A percentile compares a stretch with the other conserved stretches of the same genome.
Conservation (phyloP, 179 eudicot species). For the Nepenthes alata region DNA sequence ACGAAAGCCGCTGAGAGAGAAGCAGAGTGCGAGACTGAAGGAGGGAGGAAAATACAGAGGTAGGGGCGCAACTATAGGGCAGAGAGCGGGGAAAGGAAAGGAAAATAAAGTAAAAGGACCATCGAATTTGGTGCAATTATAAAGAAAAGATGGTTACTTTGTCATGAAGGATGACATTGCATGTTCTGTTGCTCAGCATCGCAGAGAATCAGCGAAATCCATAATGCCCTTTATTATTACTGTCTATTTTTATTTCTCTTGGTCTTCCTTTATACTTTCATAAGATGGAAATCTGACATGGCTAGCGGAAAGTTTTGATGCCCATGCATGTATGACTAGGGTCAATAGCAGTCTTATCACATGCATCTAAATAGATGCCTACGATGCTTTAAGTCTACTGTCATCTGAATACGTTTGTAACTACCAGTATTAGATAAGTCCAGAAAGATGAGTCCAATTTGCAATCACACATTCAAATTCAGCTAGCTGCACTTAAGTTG, state of each 20-base stretch:
- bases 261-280: neutral
- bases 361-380: neutral
- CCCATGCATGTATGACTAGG: slow-evolving; percentile 12
- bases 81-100: slow-evolving; percentile 6
- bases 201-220: slow-evolving; percentile 14
- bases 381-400: too few species aligned
- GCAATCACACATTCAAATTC: too few species aligned
- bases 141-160: slow-evolving; percentile 30
- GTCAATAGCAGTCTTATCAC: neutral
- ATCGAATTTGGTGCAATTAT: too few species aligned
- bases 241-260: neutral
- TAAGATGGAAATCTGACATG: slow-evolving; percentile 8
- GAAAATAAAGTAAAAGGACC: too few species aligned
- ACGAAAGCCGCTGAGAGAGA: too few species aligned
- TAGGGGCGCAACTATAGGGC: slow-evolving; percentile 5
- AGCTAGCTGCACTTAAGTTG: too few species aligned
- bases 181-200: slow-evolving; percentile 20
- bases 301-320: slow-evolving; percentile 11
- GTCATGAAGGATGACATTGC: slow-evolving; percentile 29
- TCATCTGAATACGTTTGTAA: too few species aligned
- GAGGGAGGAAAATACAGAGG: too few species aligned
- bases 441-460: too few species aligned
- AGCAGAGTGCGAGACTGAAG: too few species aligned
- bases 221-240: slow-evolving; percentile 1
- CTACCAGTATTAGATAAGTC: too few species aligned